Conservation (phyloP, 345 rosid species). For the Rhodamnia rubescens region DNA sequence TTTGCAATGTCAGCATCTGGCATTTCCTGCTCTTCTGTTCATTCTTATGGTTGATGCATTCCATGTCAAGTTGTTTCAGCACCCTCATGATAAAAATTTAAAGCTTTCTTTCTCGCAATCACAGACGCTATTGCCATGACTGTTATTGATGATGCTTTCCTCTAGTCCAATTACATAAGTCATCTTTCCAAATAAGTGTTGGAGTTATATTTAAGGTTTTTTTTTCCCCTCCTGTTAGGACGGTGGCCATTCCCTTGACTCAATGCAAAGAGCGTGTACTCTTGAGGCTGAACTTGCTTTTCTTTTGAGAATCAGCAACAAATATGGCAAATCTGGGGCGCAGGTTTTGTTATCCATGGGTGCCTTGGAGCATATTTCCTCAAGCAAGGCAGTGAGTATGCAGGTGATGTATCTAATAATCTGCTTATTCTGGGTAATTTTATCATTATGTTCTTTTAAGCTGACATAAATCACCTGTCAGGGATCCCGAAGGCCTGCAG, state of each 20-base stretch:
- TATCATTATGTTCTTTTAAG: neutral
- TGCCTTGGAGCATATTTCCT: slow-evolving; percentile 73
- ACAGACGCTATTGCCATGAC: neutral
- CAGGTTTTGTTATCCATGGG: slow-evolving; percentile 90
- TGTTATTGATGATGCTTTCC: neutral
- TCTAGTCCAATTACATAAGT: neutral
- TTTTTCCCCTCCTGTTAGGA: slow-evolving; percentile 26
- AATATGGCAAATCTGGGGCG: slow-evolving; percentile 88
- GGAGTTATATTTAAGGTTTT: neutral
- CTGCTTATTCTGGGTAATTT: neutral
- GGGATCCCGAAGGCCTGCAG: slow-evolving; percentile 61
- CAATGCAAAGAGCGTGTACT: slow-evolving; percentile 74
- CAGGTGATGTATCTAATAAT: slow-evolving; percentile 32
- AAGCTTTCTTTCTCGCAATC: neutral
- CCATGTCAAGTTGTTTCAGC: neutral
- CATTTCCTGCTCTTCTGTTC: neutral
- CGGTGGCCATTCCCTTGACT: slow-evolving; percentile 59
- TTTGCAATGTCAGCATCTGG: neutral
- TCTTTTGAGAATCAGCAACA: slow-evolving; percentile 77
- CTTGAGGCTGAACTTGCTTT: slow-evolving; percentile 80
- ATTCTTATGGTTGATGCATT: neutral
- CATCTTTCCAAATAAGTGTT: neutral
- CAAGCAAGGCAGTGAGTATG: slow-evolving; percentile 52
- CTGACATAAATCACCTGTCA: slow-evolving; percentile 15
- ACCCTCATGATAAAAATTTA: neutral